Evolutionary conservation across 768 basidiomycete species (phyloP).

Genomic region (Serendipita indica): DNA sequence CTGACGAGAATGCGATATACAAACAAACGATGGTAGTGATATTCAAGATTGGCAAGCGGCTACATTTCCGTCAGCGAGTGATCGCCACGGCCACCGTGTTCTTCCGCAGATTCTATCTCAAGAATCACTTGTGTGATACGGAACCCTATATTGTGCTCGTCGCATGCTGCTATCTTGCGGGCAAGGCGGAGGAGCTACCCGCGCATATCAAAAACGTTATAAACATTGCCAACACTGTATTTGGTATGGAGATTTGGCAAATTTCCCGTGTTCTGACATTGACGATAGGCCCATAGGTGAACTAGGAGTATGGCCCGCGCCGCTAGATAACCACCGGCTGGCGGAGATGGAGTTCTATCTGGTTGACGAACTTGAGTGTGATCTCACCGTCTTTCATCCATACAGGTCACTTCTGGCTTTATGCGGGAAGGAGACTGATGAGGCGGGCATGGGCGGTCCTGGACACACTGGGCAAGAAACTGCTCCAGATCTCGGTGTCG

Average conservation of each 20-base stretch:
- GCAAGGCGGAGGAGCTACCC: conserved; percentile 93
- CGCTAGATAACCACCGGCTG: conserved; percentile 75
- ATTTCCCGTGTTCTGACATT: neutral
- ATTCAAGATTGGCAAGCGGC: conserved; percentile 70
- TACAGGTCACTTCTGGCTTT: conserved; percentile 77
- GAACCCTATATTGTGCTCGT: conserved; percentile 88
- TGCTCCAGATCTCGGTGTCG: conserved; percentile 37
- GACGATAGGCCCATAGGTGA: conserved; percentile 28
- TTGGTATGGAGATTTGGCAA: conserved; percentile 36
- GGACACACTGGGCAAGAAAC: conserved; percentile 30
- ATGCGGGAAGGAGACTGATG: conserved; percentile 43
- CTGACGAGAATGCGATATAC: no score
- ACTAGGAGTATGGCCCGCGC: conserved; percentile 65
- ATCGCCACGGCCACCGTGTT: conserved; percentile 91
- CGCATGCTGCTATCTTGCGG: conserved; percentile 89
- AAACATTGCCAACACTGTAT: conserved; percentile 62
- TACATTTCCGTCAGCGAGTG: conserved; percentile 72
- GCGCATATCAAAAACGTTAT: conserved; percentile 89
- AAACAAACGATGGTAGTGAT: conserved; percentile 38
- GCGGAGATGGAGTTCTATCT: conserved; percentile 99
- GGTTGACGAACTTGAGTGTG: conserved; percentile 90
- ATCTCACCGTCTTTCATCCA: conserved; percentile 81
- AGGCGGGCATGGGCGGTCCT: conserved; percentile 18
- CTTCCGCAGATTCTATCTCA: conserved; percentile 92
- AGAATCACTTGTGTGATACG: conserved; percentile 90